Base-by-base conservation (phyloP, 345 rosid genomes). In the Dovyalis caffra region DNA sequence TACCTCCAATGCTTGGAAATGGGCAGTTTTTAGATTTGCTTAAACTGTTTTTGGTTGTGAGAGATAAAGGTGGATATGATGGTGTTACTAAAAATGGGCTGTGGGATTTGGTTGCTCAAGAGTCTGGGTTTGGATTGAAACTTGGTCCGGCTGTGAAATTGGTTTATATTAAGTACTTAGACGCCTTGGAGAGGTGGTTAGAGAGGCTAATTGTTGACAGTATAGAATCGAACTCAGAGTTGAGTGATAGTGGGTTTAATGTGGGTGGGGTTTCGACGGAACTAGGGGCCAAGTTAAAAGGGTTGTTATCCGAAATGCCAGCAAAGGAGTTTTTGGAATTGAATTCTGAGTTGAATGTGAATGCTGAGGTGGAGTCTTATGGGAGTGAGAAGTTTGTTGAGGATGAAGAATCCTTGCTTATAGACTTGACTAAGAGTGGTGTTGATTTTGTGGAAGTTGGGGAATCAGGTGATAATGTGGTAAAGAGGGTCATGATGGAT, bases 1-100 rank as follows among this genome's bases (percentile, higher is more conserved):
- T 69, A 60, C 81, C 94, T 72, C 87, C 91, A 32, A 75, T 85
- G 89, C 87, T 86, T 68, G 89, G 87, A 33, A 79, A 88, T 75
- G 92, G 89, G 15, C 79, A 78, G 63, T 6, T 57, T 21, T 79
- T 87, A 7, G 86, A 88, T 82, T 84, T 91, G 87, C 83, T 85
- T 66, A 84, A 70, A 34, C 86, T 91, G 3, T 87, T 81, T 56
- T 21, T 87, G 45, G 75, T 71, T 32, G 96, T 89, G 75, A 83
- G 85, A 40, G 71, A 80, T 40, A 90, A 76, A 25, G 94, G 89
- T 9, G 91, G 92, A 0, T 80, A 75, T 23, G 56, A 74, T 35
- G 80, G 74, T 6, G 91, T 88, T 77, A 85, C 86, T 1, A 25
- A 77, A 45, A 73, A 79, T 64, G 84, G 80, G 32, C 77, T 65